Percentiles rank a stretch among this genome's conserved stretches.
These are phyloP conservation scores for Raphanus sativus DNA, from an alignment of 345 rosid genomes.

Conservation along the genomic window DNA sequence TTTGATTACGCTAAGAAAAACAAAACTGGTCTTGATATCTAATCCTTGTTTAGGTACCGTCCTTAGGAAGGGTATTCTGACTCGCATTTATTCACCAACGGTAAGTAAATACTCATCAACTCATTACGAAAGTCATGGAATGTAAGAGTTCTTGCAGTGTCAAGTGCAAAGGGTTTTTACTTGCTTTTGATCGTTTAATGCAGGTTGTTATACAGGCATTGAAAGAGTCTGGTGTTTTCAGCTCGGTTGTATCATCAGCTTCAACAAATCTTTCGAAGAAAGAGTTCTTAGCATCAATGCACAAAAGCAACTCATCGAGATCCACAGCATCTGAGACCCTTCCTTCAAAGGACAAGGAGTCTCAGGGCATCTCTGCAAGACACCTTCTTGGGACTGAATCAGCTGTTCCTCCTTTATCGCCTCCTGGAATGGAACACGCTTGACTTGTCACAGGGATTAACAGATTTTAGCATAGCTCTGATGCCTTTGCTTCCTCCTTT, in stretches of 20 bases:
- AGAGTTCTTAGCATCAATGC: constrained; percentile 51
- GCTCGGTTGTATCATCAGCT: constrained; percentile 61
- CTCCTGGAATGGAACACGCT: constrained; percentile 53
- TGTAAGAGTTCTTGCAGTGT: background rate
- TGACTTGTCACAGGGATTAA: constrained; percentile 28
- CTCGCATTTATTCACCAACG: constrained; percentile 89
- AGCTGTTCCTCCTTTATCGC: constrained; percentile 77
- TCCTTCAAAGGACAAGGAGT: constrained; percentile 49
- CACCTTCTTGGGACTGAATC: constrained; percentile 48
- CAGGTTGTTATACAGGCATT: constrained; percentile 84
- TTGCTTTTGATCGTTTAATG: background rate
- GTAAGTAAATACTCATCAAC: constrained; percentile 41
- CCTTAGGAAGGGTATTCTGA: constrained; percentile 74
- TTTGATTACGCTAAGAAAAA: background rate
- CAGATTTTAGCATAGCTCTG: background rate
- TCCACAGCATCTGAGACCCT: constrained; percentile 46
- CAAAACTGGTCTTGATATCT: no score
- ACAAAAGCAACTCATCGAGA: constrained; percentile 52
- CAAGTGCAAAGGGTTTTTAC: background rate
- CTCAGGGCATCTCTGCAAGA: constrained; percentile 53
- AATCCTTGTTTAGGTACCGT: constrained; percentile 58
- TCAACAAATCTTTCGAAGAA: constrained; percentile 54
- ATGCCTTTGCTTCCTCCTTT: constrained; percentile 5
- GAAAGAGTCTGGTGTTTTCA: constrained; percentile 81
- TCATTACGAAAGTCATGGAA: no score